Evolutionary conservation across 2,329 filamentous ascomycete genomes (phyloP).

Genomic region (Phaeosphaeriaceae sp.): DNA sequence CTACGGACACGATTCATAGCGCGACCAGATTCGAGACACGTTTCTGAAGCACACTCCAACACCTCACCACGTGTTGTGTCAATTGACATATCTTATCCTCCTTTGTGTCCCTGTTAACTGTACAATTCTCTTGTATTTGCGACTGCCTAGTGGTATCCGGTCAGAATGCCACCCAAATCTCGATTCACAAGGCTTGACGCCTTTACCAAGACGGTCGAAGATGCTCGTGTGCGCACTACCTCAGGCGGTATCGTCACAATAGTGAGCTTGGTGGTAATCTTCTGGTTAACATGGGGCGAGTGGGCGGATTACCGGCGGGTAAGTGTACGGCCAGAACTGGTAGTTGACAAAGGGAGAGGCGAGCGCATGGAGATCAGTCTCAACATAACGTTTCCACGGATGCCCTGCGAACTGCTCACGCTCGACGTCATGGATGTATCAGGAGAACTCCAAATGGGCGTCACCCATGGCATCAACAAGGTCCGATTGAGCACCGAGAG

Average conservation of each 20-base stretch:
- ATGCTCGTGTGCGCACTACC: conserved; percentile 93
- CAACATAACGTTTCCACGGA: conserved; percentile 91
- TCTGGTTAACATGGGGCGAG: conserved; percentile 92
- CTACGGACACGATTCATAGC: conserved; percentile 16
- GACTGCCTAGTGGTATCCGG: conserved; percentile 18
- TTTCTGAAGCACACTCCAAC: conserved; percentile 14
- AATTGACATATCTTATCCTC: conserved; percentile 4
- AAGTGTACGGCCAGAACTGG: conserved; percentile 85
- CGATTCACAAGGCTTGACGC: conserved; percentile 96
- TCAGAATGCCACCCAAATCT: conserved; percentile 82
- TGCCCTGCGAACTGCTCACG: conserved; percentile 94
- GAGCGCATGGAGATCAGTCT: conserved; percentile 99
- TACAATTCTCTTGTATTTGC: neutral
- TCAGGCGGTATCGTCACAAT: conserved; percentile 96
- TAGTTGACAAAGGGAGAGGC: conserved; percentile 96
- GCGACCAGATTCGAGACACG: conserved; percentile 10
- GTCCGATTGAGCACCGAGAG: conserved; percentile 75
- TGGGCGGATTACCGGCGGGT: conserved; percentile 92
- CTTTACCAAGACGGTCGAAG: conserved; percentile 99
- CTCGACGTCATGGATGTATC: conserved; percentile 99
- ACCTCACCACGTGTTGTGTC: conserved; percentile 15
- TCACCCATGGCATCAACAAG: conserved; percentile 91
- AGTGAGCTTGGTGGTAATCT: conserved; percentile 81
- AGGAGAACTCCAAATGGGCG: conserved; percentile 92
- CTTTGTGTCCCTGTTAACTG: neutral